A percentile compares a stretch with the other conserved stretches of the same genome.
Conservation (phyloP, 2,329 filamentous ascomycete species). For the Didymella glomerata region DNA sequence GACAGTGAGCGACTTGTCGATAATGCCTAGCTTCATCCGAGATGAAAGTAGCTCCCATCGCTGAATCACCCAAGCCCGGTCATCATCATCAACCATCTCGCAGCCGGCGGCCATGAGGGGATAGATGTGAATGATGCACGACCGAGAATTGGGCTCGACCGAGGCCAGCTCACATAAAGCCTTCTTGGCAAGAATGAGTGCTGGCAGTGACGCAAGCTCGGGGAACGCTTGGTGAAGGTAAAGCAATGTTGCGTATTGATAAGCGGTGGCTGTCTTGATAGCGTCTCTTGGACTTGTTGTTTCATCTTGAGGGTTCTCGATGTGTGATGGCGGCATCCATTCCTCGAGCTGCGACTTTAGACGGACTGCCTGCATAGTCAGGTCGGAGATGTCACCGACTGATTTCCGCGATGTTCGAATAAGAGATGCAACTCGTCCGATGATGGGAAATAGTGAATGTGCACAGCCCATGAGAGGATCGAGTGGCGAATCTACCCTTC, state of each 20-base stretch:
- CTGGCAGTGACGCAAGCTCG: constrained; percentile 68
- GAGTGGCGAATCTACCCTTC: constrained; percentile 61
- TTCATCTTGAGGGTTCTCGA: constrained; percentile 70
- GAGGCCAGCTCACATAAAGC: constrained; percentile 69
- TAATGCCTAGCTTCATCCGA: constrained; percentile 72
- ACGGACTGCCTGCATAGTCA: constrained; percentile 69
- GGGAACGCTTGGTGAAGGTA: constrained; percentile 75
- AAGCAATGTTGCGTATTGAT: constrained; percentile 71
- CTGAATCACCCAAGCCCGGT: constrained; percentile 69
- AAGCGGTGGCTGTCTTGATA: constrained; percentile 72
- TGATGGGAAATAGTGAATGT: constrained; percentile 71
- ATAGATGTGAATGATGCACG: constrained; percentile 74
- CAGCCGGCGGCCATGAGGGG: constrained; percentile 73
- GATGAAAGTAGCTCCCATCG: constrained; percentile 69
- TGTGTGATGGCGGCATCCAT: constrained; percentile 67
- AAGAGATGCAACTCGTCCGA: constrained; percentile 71
- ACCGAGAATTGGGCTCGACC: constrained; percentile 68
- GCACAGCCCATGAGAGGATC: constrained; percentile 77
- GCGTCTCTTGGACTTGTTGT: constrained; percentile 69
- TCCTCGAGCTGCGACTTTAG: constrained; percentile 67
- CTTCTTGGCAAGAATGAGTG: constrained; percentile 67
- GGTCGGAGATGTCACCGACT: constrained; percentile 65
- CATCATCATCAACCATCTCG: constrained; percentile 66
- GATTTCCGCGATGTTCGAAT: constrained; percentile 68
- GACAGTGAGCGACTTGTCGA: constrained; percentile 71